Base-by-base conservation (phyloP, 2,329 filamentous ascomycete genomes). In the Aspergillus jensenii region DNA sequence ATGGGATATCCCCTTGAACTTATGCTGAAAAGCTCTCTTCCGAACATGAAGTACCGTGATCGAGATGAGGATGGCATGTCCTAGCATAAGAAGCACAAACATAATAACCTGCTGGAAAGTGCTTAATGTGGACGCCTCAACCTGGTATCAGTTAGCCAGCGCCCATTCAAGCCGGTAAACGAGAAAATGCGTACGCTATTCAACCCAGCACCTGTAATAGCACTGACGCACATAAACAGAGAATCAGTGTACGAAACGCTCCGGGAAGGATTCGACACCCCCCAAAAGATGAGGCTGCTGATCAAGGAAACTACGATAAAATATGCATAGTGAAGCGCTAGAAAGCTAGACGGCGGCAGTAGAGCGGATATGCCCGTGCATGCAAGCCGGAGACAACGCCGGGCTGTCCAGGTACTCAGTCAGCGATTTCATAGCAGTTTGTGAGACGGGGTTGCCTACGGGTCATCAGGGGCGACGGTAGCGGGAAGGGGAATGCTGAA, bases 31-130 rank as follows among this genome's bases (percentile, higher is more conserved):
- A 11, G 84, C 84, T 58, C 78, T 76, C 65, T 82, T 84, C 40
- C 87, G 78, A 7, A 86, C 80, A 47, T 82, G 73, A 3, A 90
- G 81, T 3, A 89, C 87, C 62, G 83, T 84, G 35, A 84, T 82
- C 1, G 84, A 87, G 2, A 90, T 85, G 67, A 87, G 85, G n/a
- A 90, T 84, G 12, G 84, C 79, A 55, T 86, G 86, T 1, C 89
- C 89, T 6, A 88, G 69, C 46, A 90, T 77, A 60, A 90, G 87
- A 43, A 90, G 76, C 3, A 87, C 58, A 65, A 87, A 89, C 9
- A 91, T 77, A 40, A 89, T 73, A 27, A 84, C 74, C 69, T 91
- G 89, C 70, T 91, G 88, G 67, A 86, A 88, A 0, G 83, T 87
- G 40, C 85, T 90, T 66, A 90, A 68, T 27, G 79, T 76, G 55